Conservation (phyloP, 129 eudicot species). For the Helianthus tuberosus region DNA sequence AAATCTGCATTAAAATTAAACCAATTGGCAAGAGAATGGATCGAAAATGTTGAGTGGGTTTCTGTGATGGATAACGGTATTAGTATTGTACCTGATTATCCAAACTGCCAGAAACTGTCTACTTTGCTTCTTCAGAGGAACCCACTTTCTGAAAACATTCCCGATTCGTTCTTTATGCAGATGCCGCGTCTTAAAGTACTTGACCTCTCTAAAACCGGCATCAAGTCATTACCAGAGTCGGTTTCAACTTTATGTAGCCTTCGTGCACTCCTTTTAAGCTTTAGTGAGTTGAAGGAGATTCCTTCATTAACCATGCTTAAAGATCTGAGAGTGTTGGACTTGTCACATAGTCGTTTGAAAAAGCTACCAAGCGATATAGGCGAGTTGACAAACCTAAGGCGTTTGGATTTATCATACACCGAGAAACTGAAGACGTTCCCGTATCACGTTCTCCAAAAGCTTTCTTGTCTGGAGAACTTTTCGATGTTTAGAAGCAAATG, state of each 20-base stretch:
- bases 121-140: conserved; percentile 46
- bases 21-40: conserved; percentile 31
- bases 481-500: conserved; percentile 40
- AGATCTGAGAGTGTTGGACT: conserved; percentile 39
- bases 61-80: conserved; percentile 43
- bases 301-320: conserved; percentile 37
- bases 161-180: conserved; percentile 38
- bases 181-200: conserved; percentile 46
- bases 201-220: conserved; percentile 37
- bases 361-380: conserved; percentile 36
- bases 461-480: conserved; percentile 38
- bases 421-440: conserved; percentile 31
- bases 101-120: conserved; percentile 38
- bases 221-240: conserved; percentile 37
- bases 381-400: conserved; percentile 33
- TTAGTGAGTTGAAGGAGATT: conserved; percentile 23
- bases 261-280: conserved; percentile 34
- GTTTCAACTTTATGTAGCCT: conserved; percentile 36
- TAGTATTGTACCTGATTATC: conserved; percentile 25
- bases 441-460: conserved; percentile 32
- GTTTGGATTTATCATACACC: conserved; percentile 42
- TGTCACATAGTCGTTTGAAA: conserved; percentile 29
- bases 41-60: conserved; percentile 35
- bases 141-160: conserved; percentile 14
- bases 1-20: conserved; percentile 34